A percentile compares a stretch with the other conserved stretches of the same genome.
Evolutionary conservation across 148 eudicot genomes (phyloP).

Genomic region (Rhododendron molle): DNA sequence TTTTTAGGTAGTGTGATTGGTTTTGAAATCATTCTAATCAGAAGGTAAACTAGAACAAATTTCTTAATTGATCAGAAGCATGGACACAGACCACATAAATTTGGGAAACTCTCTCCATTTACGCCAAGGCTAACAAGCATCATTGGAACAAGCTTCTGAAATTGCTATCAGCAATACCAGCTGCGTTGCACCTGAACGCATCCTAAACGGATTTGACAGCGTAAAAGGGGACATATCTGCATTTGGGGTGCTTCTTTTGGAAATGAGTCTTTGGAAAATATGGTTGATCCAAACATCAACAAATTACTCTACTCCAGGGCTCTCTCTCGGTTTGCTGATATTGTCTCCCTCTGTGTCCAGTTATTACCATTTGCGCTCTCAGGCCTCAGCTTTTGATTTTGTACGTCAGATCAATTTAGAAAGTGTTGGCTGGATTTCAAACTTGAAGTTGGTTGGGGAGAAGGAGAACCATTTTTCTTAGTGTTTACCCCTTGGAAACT

Average conservation of each 20-base stretch:
- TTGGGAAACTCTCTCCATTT: too few relatives aligned
- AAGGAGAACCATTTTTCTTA: neutral
- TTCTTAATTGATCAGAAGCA: neutral
- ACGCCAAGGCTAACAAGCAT: too few relatives aligned
- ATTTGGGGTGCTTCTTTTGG: too few relatives aligned
- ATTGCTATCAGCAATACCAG: too few relatives aligned
- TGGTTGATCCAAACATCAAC: constrained; percentile 33
- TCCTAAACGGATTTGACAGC: too few relatives aligned
- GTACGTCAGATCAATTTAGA: neutral
- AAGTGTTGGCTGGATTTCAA: neutral
- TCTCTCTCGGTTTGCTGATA: constrained; percentile 78
- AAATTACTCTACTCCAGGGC: constrained; percentile 51
- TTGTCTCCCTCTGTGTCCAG: constrained; percentile 81
- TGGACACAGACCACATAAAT: too few relatives aligned
- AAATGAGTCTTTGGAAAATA: too few relatives aligned
- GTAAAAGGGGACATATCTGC: too few relatives aligned
- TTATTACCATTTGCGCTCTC: constrained; percentile 18
- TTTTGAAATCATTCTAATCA: neutral
- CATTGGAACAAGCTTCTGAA: too few relatives aligned
- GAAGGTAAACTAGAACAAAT: neutral
- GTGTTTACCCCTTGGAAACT: neutral
- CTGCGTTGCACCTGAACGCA: too few relatives aligned
- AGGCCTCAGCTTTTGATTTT: neutral
- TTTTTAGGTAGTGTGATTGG: neutral
- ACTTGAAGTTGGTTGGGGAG: neutral